Base-by-base conservation (phyloP, 1,284 basidiomycete species). In the Austroboletus novae-zelandiae region DNA sequence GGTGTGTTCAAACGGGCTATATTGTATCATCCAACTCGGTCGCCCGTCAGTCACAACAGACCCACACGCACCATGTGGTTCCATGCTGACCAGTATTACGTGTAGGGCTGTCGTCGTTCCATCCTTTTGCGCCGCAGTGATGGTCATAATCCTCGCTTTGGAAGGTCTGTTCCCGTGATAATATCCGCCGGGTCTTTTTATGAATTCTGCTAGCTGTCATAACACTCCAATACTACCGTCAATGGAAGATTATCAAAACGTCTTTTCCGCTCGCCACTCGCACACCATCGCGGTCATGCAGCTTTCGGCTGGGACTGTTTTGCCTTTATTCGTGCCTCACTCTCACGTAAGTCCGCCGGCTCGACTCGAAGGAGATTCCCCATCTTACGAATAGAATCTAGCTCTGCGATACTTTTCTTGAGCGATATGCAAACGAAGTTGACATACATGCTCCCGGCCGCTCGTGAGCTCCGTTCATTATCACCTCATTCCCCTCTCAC, bases 381-480 rank as follows among this genome's bases (percentile, higher is more conserved):
- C 20, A 14, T 46, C 45, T 61, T 7, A 61, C 39, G 15, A 45
- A 25, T 11, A 2, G 20, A 47, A 40, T 47, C 40, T 52, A 75
- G 74, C 1, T 71, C 71, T 29, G 74, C 76, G 30, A 61, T 79
- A 41, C 60, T 73, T 20, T 77, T 75, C 58, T 54, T 79, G 37
- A 63, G 67, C 13, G 58, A 69, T 25, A 45, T 53, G n/a, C 39
- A 57, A 5, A 61, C 57, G 35, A 53, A 66, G 5, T 71, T 75
- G 57, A 70, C 74, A 8, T 79, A 76, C 58, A 73, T 83, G 68
- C 65, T 79, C 13, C 74, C 78, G 52, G 80, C 80, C 23, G 68
- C 74, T 20, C 57, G 80, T 83, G 52, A 63, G 76, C 65, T 18
- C 37, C 23, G 8, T 41, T 43, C 10, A 20, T 42, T 18, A 7